phyloP scores from a whole-genome alignment of 805 yeast genomes.

The Metschnikowia proteae region DNA sequence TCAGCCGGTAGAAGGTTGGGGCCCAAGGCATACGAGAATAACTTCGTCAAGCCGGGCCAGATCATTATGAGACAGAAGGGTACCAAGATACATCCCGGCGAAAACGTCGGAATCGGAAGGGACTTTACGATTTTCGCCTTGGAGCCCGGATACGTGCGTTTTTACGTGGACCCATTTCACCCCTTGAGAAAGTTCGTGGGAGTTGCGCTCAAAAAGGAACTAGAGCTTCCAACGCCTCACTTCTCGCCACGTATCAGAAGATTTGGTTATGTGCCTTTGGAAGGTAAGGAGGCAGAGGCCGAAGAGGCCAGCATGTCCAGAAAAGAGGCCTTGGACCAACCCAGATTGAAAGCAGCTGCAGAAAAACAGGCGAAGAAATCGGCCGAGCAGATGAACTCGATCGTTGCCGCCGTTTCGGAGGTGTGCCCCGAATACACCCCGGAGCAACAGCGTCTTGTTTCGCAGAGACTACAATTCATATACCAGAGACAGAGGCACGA shows the following conservation, averaged over 20 bases:
- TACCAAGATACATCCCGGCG: constrained; percentile 91
- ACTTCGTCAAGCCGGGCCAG: constrained; percentile 73
- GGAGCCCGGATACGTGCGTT: constrained; percentile 92
- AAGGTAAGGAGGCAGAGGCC: constrained; percentile 47
- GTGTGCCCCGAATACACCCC: constrained; percentile 27
- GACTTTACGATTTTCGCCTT: constrained; percentile 89
- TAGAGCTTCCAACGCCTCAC: constrained; percentile 79
- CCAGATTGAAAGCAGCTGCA: constrained; percentile 42
- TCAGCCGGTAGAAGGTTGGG: constrained; percentile 95
- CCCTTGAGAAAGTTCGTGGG: constrained; percentile 91
- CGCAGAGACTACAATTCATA: constrained; percentile 51
- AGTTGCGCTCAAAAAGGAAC: constrained; percentile 63
- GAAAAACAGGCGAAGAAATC: constrained; percentile 36
- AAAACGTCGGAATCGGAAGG: constrained; percentile 81
- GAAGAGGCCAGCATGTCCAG: constrained; percentile 65
- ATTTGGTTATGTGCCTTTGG: constrained; percentile 63
- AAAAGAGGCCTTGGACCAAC: constrained; percentile 59
- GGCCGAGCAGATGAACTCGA: constrained; percentile 26
- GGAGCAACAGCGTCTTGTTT: constrained; percentile 34
- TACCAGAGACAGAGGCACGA: constrained; percentile 54
- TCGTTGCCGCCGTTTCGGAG: constrained; percentile 19
- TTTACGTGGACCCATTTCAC: constrained; percentile 92
- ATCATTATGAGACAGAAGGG: constrained; percentile 94
- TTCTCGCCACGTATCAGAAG: constrained; percentile 86
- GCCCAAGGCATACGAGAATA: constrained; percentile 80